Evolutionary conservation across 1,139 yeast genomes (phyloP), one percentile per base, ranked within the genome.

Genomic region (Zygosaccharomyces sapae): DNA sequence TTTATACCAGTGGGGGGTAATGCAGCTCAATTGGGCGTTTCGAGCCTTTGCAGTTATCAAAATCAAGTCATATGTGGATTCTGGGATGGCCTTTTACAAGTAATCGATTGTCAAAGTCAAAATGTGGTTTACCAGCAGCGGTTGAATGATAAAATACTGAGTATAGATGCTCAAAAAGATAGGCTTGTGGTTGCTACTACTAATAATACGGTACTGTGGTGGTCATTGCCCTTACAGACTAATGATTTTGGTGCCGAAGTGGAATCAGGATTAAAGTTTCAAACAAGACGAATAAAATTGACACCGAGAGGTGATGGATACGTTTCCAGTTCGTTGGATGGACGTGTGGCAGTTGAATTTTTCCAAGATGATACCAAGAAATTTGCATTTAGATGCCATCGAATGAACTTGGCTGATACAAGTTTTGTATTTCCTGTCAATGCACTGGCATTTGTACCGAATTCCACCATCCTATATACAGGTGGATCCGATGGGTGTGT

Each of bases 331-430:
- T 83, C 95, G 2, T 75, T 88, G 10, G 97, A 89, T 57, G 97
- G 97, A 0, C 71, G 96, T 40, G 92, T 87, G 0, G 84, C 95
- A 0, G 77, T 90, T 34, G 96, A 88, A 55, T 83, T 77, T 60
- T 79, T 82, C 50, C 79, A 83, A 47, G 75, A 77, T 1, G 71
- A 70, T 18, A 65, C 66, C 0, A 83, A 80, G 52, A 76, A 80
- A 48, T 90, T 83, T 64, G 95, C 96, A 0, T 90, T 89, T 72
- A 82, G 88, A 59, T 86, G 96, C 55, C 97, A 90, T 64, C 70
- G 96, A 33, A 44, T 58, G 55, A 66, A 47, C 46, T 62, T 59
- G 31, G 68, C 72, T 24, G 78, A 76, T 27, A 72, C 73, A 4
- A 90, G 83, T 54, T 67, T 80, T 43, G 95, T 86, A 1, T 82